A percentile compares a stretch with the other conserved stretches of the same genome.
Conservation (phyloP, 2,329 filamentous ascomycete genomes). For the Dendrostoma leiphaemia region DNA sequence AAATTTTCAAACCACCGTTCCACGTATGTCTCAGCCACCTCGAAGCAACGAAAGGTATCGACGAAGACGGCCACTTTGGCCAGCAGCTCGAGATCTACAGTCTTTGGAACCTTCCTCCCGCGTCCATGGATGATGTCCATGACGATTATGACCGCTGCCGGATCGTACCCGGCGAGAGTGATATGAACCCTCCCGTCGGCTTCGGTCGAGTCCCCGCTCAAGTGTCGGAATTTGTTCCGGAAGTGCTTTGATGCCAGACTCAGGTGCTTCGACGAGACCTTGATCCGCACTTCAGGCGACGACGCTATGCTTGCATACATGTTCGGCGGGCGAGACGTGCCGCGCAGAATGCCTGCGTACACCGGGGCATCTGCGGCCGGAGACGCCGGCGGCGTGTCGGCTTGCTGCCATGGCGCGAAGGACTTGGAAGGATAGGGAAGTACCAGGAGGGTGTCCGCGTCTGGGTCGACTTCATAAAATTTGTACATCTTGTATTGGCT, state of each 20-base stretch:
- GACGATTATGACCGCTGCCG: slow-evolving; percentile 37
- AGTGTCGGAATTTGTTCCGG: slow-evolving; percentile 19
- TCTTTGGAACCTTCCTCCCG: slow-evolving; percentile 35
- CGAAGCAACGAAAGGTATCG: slow-evolving; percentile 40
- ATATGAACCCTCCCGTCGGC: slow-evolving; percentile 32
- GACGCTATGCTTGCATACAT: slow-evolving; percentile 10
- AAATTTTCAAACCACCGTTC: slow-evolving; percentile 37
- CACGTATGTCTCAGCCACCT: slow-evolving; percentile 40
- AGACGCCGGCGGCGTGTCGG: background rate
- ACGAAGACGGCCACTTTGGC: slow-evolving; percentile 42
- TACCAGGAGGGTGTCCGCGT: slow-evolving; percentile 32
- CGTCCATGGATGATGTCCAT: slow-evolving; percentile 45
- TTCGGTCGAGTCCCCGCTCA: slow-evolving; percentile 17
- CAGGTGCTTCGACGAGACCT: slow-evolving; percentile 36
- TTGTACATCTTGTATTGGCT: slow-evolving; percentile 26
- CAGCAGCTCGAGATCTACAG: slow-evolving; percentile 38
- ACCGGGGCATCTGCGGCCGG: slow-evolving; percentile 3
- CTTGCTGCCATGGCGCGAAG: slow-evolving; percentile 25
- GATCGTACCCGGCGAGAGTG: slow-evolving; percentile 31
- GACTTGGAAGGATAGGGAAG: slow-evolving; percentile 22
- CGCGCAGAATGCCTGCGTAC: slow-evolving; percentile 14
- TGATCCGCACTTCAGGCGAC: slow-evolving; percentile 29
- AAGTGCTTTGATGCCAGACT: slow-evolving; percentile 30
- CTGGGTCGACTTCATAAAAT: slow-evolving; percentile 33
- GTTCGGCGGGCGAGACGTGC: slow-evolving; percentile 14